Evolutionary conservation across 2,329 filamentous ascomycete genomes (phyloP), one percentile per base, ranked within the genome.

Genomic region (Acrocalymma vagum): DNA sequence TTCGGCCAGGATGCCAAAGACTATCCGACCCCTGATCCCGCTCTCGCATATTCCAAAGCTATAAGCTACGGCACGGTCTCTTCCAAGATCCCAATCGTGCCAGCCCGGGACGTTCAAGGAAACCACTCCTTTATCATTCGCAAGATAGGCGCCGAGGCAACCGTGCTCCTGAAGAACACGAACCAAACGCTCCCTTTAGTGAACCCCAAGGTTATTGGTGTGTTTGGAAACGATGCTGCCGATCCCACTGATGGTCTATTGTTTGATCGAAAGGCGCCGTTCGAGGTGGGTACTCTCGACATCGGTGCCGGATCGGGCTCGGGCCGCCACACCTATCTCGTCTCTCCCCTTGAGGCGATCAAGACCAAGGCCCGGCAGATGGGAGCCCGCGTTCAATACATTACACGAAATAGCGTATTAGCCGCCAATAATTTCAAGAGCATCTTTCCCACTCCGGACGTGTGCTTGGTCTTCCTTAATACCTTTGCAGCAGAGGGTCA

Each of bases 381-480:
- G 16, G 65, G 67, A 13, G 74, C 72, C 1, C 65, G 66, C 53
- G 59, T 3, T 63, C 60, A 9, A 62, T 57, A n/a, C 43, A 70
- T 4, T 60, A 61, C 10, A 68, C 63, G 63, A 64, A 69, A 34
- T 69, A 18, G 49, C 66, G 1, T 69, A 23, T 58, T 59, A 16
- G 52, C 58, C 3, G 45, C 60, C 13, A 65, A 64, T 5, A 72
- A 72, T 5, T 70, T 72, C n/a, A 63, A 65, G 1, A 53, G 52
- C 6, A 46, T 64, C 8, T 63, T 61, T 20, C 54, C 55, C 23
- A 60, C 58, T 14, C 45, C 72, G 3, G 70, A 75, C 6, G 77
- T 79, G 5, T 73, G 48, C 55, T 64, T 84, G 4, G 80, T 84
- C 11, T 82, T 84, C 64, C 69, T 83, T 41, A 84, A 84, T 75